Base-by-base conservation (phyloP, 805 yeast genomes). In the Nakazawaea ishiwadae region DNA sequence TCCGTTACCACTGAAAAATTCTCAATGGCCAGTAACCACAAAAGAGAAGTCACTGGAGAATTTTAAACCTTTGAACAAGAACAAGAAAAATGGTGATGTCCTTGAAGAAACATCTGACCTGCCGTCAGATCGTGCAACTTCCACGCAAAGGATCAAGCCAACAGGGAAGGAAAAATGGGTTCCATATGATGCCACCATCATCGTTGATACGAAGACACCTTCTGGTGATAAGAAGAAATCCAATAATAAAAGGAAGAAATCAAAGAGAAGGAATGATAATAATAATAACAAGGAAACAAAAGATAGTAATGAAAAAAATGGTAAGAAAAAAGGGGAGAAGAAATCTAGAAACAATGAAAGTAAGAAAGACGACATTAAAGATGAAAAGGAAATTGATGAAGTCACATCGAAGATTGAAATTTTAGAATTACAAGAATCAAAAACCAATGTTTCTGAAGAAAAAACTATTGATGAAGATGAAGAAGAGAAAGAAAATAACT, bases 81-180 rank as follows among this genome's bases (percentile, higher is more conserved):
- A n/a, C n/a, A n/a, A n/a, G n/a, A n/a, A n/a, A n/a, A 23, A 10
- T 23, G 26, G 26, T 23, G 26, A 23, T 23, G 26, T 10, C 26
- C 7, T 10, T 23, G 26, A 23, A 23, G 10, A 23, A 23, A 23
- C 26, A 23, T 23, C 26, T 10, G 10, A 8, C 7, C 26, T 10
- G 26, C 26, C 27, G 4, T 35, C 23, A n/a, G n/a, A 15, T 15
- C 9, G 12, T 9, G 12, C 37, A 20, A 34, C 37, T 4, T n/a
- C n/a, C n/a, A n/a, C n/a, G n/a, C n/a, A n/a, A n/a, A n/a, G 35
- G 28, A 23, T 37, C 5, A 42, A 42, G 18, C 35, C 42, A 7
- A 42, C 45, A 11, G 41, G 27, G 5, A 37, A 37, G 26, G 45
- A 37, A 9, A 42, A 42, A 37, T 42, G 45, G 45, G 42, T 42